Evolutionary conservation across 495 filamentous ascomycete genomes (phyloP), one percentile per base, ranked within the genome.

Genomic region (Penicillium pulvis): DNA sequence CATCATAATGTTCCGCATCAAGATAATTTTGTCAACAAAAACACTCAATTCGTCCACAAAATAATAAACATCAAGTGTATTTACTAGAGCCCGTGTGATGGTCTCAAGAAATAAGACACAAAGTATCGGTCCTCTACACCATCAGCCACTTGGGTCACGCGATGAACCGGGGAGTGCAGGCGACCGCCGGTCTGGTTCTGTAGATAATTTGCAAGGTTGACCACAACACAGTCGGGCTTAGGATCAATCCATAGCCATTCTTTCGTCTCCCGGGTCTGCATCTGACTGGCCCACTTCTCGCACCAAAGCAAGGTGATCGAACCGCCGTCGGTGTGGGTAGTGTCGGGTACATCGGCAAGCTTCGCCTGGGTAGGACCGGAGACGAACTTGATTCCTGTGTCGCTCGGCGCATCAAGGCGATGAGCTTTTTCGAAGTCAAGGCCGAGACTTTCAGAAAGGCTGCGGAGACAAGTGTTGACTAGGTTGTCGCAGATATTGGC

Each of bases 201-300:
- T 30, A 74, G 47, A 41, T 66, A 58, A 53, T 74, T 56, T 16
- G 56, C 71, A 35, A 74, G 33, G 54, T 74, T 74, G 45, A 74
- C 53, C 31, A 72, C 28, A 23, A 59, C 65, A 53, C 63, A 65
- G 19, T 56, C 58, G 19, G 33, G 55, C 33, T 56, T 56, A 11
- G 67, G 57, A 20, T 62, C 48, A 12, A 61, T 58, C 59, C 59
- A 61, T 57, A 61, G 19, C 56, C 56, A 58, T 41, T 58, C 56
- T 26, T 58, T 59, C 11, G 51, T 63, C 39, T 63, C 60, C 51
- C 50, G 30, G 19, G 51, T 59, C 44, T 59, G 60, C 50, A 63
- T 26, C 45, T 63, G 56, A 56, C 56, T 63, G 28, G 60, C 60
- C 60, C 60, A 63, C 39, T 63, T 59, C 31, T 59, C 60, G 23